These are phyloP conservation scores for Verticillium nubilum DNA, from an alignment of 2,329 filamentous ascomycete species.

Conservation along the genomic window DNA sequence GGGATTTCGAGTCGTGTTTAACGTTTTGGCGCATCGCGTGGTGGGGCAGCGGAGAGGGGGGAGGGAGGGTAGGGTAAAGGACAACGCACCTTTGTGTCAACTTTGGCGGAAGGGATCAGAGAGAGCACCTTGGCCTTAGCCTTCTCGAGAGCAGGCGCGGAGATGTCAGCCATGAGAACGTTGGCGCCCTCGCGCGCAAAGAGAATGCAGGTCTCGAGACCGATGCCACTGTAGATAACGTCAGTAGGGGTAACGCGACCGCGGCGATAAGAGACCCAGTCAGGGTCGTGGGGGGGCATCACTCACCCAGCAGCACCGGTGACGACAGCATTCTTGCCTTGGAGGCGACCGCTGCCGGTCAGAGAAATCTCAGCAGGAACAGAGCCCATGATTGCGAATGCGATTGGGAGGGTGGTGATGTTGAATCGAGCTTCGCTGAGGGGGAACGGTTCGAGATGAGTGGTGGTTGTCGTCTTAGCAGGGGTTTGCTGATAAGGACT, in stretches of 20 bases:
- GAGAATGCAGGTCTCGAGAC: constrained; percentile 84
- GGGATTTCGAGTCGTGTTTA: not conserved
- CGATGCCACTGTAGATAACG: constrained; percentile 64
- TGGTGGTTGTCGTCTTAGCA: not conserved
- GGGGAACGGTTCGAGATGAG: not conserved
- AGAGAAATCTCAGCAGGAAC: constrained; percentile 15
- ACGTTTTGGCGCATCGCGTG: not conserved
- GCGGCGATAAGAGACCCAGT: not conserved
- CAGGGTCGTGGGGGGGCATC: constrained; percentile 1
- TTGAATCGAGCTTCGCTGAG: not conserved
- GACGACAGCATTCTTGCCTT: constrained; percentile 63
- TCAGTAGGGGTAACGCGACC: not conserved
- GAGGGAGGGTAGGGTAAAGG: not conserved
- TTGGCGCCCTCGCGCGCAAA: constrained; percentile 85
- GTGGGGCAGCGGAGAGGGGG: constrained; percentile 10
- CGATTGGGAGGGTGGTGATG: not conserved
- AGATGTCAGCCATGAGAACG: constrained; percentile 82
- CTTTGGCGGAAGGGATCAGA: constrained; percentile 57
- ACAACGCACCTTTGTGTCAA: constrained; percentile 52
- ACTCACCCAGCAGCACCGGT: constrained; percentile 82
- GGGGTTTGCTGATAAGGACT: not conserved
- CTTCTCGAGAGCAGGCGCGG: constrained; percentile 68
- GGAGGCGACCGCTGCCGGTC: constrained; percentile 39
- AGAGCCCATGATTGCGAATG: constrained; percentile 18
- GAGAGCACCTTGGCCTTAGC: constrained; percentile 70